Conservation (phyloP, 1,284 basidiomycete species). For the Rhodotorula mucilaginosa region DNA sequence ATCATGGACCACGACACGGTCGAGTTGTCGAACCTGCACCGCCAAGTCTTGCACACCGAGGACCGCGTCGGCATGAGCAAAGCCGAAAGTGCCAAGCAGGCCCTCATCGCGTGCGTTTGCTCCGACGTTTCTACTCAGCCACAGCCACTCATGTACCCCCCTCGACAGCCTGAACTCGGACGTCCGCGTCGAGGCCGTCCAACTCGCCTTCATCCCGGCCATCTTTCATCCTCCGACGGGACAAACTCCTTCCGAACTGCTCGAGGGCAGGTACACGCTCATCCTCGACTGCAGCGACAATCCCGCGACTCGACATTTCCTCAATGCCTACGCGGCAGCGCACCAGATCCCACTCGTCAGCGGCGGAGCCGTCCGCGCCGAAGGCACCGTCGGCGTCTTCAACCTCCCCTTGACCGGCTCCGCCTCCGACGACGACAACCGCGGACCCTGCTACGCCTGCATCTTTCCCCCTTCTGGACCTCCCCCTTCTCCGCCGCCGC, state of each 20-base stretch:
- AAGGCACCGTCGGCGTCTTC: constrained; percentile 85
- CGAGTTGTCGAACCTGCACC: constrained; percentile 86
- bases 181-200: constrained; percentile 58
- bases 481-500: neutral
- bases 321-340: constrained; percentile 75
- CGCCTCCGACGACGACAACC: neutral
- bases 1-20: constrained; percentile 90
- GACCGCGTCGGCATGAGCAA: constrained; percentile 76
- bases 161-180: constrained; percentile 66
- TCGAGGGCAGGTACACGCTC: constrained; percentile 60
- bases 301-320: constrained; percentile 82
- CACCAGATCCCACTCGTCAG: constrained; percentile 78
- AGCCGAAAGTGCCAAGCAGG: constrained; percentile 68
- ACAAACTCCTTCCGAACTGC: constrained; percentile 42
- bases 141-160: too few species aligned
- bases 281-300: constrained; percentile 97
- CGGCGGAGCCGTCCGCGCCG: constrained; percentile 86
- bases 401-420: constrained; percentile 53
- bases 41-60: constrained; percentile 87
- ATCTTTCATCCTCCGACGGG: constrained; percentile 58
- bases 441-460: constrained; percentile 90
- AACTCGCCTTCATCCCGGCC: constrained; percentile 55
- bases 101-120: constrained; percentile 22
- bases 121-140: too few species aligned
- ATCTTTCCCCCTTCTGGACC: constrained; percentile 64